Conservation (phyloP, 2,329 filamentous ascomycete genomes). For the Amauroascus niger region DNA sequence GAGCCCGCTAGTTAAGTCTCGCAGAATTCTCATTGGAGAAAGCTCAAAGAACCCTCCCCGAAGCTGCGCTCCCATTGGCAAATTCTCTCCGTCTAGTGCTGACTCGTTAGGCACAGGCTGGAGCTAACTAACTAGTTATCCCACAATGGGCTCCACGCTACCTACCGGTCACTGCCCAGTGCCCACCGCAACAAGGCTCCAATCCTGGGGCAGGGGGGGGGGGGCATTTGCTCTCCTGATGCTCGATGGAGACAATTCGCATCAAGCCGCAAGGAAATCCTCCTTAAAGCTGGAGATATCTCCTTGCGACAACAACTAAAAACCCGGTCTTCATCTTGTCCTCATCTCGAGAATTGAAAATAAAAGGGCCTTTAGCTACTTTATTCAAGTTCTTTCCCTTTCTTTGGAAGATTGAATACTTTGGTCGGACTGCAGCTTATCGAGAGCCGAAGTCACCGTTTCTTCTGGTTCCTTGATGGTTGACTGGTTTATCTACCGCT, state of each 20-base stretch:
- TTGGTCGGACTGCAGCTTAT: not conserved
- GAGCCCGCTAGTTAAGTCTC: not conserved
- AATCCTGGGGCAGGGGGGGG: not conserved
- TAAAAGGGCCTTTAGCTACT: no score
- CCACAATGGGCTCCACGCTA: constrained; percentile 1
- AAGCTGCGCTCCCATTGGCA: not conserved
- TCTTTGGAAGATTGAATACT: not conserved
- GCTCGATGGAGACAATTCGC: not conserved
- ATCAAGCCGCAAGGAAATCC: not conserved
- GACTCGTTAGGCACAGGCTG: not conserved
- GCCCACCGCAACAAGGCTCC: not conserved
- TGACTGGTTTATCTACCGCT: not conserved
- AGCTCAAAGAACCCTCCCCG: not conserved
- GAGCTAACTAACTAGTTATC: not conserved
- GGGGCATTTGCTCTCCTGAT: not conserved
- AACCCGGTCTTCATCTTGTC: no score
- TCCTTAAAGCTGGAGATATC: not conserved
- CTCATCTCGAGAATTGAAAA: no score
- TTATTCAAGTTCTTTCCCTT: not conserved
- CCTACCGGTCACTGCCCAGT: not conserved
- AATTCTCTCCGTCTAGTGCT: not conserved
- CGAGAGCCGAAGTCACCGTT: not conserved
- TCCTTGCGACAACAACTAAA: no score
- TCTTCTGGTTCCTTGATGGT: not conserved
- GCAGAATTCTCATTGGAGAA: not conserved